Conservation (phyloP, 2,329 filamentous ascomycete species). For the Emydomyces testavorans region DNA sequence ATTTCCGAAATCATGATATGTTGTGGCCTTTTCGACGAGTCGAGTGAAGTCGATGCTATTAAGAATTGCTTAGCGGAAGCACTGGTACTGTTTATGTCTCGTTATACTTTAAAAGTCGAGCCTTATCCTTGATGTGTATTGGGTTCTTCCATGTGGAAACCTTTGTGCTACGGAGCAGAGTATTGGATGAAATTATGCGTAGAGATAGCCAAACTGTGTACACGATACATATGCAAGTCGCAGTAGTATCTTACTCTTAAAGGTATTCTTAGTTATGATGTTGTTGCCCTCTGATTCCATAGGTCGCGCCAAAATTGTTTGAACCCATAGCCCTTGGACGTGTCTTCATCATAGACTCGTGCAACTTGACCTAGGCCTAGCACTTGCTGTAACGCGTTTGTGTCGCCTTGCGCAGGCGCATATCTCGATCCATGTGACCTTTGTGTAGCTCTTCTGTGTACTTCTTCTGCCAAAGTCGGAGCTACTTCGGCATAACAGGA, state of each 20-base stretch:
- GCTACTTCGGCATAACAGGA: slow-evolving; percentile 80
- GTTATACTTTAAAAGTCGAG: too few species aligned
- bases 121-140: too few species aligned
- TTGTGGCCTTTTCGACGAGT: too few species aligned
- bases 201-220: not conserved
- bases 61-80: too few species aligned
- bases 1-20: too few species aligned
- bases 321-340: slow-evolving; percentile 65
- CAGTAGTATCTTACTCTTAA: not conserved
- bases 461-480: slow-evolving; percentile 58
- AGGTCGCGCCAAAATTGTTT: slow-evolving; percentile 83
- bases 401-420: slow-evolving; percentile 27
- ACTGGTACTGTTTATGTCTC: too few species aligned
- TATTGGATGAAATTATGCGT: not conserved
- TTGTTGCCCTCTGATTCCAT: slow-evolving; percentile 33
- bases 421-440: slow-evolving; percentile 26
- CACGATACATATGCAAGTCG: not conserved
- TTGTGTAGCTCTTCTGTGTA: slow-evolving; percentile 54
- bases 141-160: too few species aligned
- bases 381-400: slow-evolving; percentile 50
- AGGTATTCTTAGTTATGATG: slow-evolving; percentile 7
- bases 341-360: slow-evolving; percentile 61
- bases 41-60: too few species aligned
- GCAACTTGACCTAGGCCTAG: slow-evolving; percentile 41
- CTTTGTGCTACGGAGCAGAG: not conserved